A percentile compares a stretch with the other conserved stretches of the same genome.
Conservation (phyloP, 1,284 basidiomycete species). For the Hypsizygus ulmarius region DNA sequence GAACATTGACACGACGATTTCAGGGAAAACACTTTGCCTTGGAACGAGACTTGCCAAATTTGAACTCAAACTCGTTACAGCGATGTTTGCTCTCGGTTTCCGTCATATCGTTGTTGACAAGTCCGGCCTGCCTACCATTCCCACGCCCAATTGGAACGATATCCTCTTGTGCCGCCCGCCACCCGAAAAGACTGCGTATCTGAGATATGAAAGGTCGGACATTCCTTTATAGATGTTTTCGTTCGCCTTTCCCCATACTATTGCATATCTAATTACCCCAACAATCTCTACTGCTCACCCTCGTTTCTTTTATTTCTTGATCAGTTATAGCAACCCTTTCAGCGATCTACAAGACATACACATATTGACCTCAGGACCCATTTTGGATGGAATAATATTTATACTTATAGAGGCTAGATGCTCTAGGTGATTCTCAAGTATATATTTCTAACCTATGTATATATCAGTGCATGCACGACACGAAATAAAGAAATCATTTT, state of each 20-base stretch:
- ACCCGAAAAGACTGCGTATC: conserved; percentile 46
- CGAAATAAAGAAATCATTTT: conserved; percentile 5
- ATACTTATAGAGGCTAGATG: conserved; percentile 9
- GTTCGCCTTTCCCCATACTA: conserved; percentile 1
- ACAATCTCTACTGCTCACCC: background rate
- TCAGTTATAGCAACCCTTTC: conserved; percentile 2
- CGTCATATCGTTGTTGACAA: conserved; percentile 53
- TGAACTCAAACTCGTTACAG: conserved; percentile 64
- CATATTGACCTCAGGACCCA: conserved; percentile 11
- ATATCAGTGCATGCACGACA: conserved; percentile 19
- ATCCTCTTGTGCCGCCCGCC: conserved; percentile 65
- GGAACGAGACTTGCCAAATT: conserved; percentile 70
- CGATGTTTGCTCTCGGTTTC: conserved; percentile 62
- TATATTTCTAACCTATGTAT: conserved; percentile 25
- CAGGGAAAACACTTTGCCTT: conserved; percentile 66
- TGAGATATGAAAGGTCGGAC: conserved; percentile 48
- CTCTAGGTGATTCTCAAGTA: conserved; percentile 16
- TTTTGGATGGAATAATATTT: conserved; percentile 8
- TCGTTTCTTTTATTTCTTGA: conserved; percentile 2
- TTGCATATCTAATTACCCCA: background rate
- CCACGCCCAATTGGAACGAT: conserved; percentile 72
- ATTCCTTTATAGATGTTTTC: conserved; percentile 30
- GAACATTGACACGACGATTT: conserved; percentile 14
- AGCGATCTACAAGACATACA: background rate
- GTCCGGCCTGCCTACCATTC: conserved; percentile 40